These are phyloP conservation scores for Pseudogymnoascus sp. DNA, from an alignment of 2,329 filamentous ascomycete genomes.

Conservation along the genomic window DNA sequence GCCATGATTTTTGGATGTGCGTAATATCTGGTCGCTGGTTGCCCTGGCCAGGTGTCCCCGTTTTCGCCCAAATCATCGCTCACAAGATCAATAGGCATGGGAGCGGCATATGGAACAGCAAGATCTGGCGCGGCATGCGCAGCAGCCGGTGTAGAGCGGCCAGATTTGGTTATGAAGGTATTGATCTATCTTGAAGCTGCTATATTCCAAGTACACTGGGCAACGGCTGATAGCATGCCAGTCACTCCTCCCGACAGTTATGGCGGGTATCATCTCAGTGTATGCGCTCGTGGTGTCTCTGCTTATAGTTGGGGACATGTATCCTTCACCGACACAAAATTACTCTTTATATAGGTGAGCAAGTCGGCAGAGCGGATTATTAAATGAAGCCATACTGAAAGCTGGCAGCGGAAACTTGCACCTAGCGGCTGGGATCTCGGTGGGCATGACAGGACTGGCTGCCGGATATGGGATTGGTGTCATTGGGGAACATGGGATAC, in stretches of 20 bases:
- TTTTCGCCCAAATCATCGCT: not conserved
- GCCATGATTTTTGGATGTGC: slow-evolving; percentile 2
- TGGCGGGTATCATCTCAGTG: not conserved
- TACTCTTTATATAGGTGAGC: not conserved
- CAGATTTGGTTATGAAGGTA: slow-evolving; percentile 1
- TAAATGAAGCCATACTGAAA: not conserved
- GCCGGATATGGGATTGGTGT: not conserved
- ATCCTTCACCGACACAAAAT: not conserved
- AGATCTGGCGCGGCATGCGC: not conserved
- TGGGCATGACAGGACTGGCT: not conserved
- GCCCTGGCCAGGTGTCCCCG: not conserved
- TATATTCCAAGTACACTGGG: not conserved
- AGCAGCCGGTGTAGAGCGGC: not conserved
- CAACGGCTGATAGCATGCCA: not conserved
- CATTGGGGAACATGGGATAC: slow-evolving; percentile 1
- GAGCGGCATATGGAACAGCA: not conserved
- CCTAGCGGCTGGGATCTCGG: not conserved
- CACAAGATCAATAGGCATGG: not conserved
- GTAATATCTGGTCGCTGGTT: not conserved
- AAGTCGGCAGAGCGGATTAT: not conserved
- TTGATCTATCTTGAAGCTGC: not conserved
- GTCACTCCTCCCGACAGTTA: not conserved
- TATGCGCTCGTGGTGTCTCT: slow-evolving; percentile 1
- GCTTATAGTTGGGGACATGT: not conserved
- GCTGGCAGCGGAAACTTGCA: not conserved